Evolutionary conservation across 2,329 filamentous ascomycete species (phyloP), one percentile per base, ranked within the genome.

Genomic region (Aureobasidium leucospermi): DNA sequence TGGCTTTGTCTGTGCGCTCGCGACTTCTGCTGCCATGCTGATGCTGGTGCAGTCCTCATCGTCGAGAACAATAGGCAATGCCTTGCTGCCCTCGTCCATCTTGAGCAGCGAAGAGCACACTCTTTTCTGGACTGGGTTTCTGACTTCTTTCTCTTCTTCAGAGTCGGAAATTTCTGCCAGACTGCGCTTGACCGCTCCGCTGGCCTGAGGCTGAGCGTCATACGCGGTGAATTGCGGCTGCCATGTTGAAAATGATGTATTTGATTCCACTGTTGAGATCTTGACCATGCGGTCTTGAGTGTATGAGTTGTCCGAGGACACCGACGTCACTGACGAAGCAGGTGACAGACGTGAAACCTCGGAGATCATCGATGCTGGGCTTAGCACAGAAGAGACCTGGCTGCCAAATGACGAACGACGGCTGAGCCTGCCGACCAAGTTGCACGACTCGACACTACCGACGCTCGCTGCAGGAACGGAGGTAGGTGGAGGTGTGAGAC

Each of bases 331-430:
- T 58, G 79, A 81, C 9, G 79, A 81, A 34, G 79, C 77, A 63
- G 78, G 77, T 41, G 79, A 81, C 60, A 81, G 81, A 61, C 82
- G 74, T 13, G 78, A 78, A 38, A 76, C 76, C 68, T 86, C 83
- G 31, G 82, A 85, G 38, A 85, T 71, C 79, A 85, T 83, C 36
- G 83, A 85, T 63, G 85, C 83, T n/a, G 84, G 83, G 45, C 79
- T 82, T 8, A 78, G 81, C 19, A 71, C 71, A 46, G 77, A 81
- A 4, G 81, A 83, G 29, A 77, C 75, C 23, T 79, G 79, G 59
- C 75, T 79, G 67, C 78, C 66, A 70, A 75, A 72, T 65, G 75
- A 79, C 61, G 70, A 74, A 65, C 70, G 78, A 63, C 76, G 72
- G 55, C 71, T 73, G n/a, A 70, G 68, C 61, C 66, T 73, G 65